Evolutionary conservation across 768 basidiomycete genomes (phyloP).

Genomic region (Lyophyllum semitale): DNA sequence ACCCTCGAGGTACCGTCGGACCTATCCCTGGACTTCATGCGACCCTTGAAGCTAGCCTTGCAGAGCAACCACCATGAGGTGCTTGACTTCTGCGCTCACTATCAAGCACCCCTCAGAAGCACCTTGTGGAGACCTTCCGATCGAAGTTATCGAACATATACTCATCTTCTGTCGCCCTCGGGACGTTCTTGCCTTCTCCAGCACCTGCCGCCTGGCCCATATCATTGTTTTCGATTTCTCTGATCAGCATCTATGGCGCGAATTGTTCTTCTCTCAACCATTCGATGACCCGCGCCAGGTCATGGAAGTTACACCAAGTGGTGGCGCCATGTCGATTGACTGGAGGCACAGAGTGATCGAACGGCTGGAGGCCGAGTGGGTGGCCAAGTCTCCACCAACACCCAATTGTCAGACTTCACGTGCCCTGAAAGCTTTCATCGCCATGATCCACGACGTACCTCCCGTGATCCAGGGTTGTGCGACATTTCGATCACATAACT

Average conservation of each 20-base stretch:
- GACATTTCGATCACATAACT: slow-evolving; percentile 35
- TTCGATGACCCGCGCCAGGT: slow-evolving; percentile 69
- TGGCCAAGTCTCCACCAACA: slow-evolving; percentile 13
- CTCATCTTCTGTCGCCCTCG: slow-evolving; percentile 56
- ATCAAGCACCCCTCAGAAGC: slow-evolving; percentile 4
- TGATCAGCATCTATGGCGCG: slow-evolving; percentile 70
- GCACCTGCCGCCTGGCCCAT: slow-evolving; percentile 51
- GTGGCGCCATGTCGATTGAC: neutral
- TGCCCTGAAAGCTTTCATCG: slow-evolving; percentile 42
- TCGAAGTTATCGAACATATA: slow-evolving; percentile 61
- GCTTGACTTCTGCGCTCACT: neutral
- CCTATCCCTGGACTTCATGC: neutral
- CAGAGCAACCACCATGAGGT: slow-evolving; percentile 10
- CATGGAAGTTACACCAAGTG: slow-evolving; percentile 2
- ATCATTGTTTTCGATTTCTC: slow-evolving; percentile 47
- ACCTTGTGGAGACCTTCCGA: slow-evolving; percentile 36
- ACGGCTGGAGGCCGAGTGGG: slow-evolving; percentile 42
- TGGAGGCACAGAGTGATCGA: slow-evolving; percentile 16
- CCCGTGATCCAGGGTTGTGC: slow-evolving; percentile 23
- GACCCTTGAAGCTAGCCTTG: slow-evolving; percentile 6
- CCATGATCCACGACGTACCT: slow-evolving; percentile 37
- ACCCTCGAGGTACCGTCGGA: neutral
- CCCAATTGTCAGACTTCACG: slow-evolving; percentile 25
- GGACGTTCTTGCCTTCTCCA: slow-evolving; percentile 61
- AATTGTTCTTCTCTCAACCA: slow-evolving; percentile 55